A percentile compares a stretch with the other conserved stretches of the same genome.
Conservation (phyloP, 331 rosid genomes). For the Rosa hybrid region DNA sequence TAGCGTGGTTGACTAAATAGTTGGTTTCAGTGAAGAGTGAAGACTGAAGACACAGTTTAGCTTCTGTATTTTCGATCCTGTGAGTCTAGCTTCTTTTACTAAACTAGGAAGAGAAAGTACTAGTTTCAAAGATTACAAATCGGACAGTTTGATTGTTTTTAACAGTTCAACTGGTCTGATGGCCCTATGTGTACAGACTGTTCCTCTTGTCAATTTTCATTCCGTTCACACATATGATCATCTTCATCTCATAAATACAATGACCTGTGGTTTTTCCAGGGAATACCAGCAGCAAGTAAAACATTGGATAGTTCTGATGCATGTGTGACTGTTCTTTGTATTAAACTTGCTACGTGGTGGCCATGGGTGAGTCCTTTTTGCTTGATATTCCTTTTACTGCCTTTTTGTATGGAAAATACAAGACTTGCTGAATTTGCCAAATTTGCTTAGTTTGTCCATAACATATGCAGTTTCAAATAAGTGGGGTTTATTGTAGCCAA, state of each 20-base stretch:
- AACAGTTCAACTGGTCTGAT: not conserved
- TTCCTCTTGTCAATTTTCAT: not conserved
- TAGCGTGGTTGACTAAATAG: too few relatives aligned
- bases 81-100: not conserved
- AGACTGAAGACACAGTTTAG: not conserved
- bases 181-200: conserved; percentile 4
- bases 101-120: not conserved
- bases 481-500: not conserved
- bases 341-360: conserved; percentile 82
- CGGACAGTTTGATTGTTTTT: not conserved
- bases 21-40: too few relatives aligned
- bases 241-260: conserved; percentile 11
- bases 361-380: conserved; percentile 66
- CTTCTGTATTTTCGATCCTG: too few relatives aligned
- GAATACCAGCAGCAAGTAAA: conserved; percentile 73
- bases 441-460: not conserved
- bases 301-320: conserved; percentile 50
- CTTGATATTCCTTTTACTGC: too few relatives aligned
- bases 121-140: not conserved
- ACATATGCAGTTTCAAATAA: not conserved
- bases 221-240: not conserved
- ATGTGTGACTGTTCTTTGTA: too few relatives aligned
- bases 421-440: not conserved
- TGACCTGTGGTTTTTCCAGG: conserved; percentile 46
- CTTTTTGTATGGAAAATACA: not conserved